A percentile compares a stretch with the other conserved stretches of the same genome.
phyloP scores from a whole-genome alignment of 2,329 filamentous ascomycete genomes.

The Pestalotiopsis sp. region DNA sequence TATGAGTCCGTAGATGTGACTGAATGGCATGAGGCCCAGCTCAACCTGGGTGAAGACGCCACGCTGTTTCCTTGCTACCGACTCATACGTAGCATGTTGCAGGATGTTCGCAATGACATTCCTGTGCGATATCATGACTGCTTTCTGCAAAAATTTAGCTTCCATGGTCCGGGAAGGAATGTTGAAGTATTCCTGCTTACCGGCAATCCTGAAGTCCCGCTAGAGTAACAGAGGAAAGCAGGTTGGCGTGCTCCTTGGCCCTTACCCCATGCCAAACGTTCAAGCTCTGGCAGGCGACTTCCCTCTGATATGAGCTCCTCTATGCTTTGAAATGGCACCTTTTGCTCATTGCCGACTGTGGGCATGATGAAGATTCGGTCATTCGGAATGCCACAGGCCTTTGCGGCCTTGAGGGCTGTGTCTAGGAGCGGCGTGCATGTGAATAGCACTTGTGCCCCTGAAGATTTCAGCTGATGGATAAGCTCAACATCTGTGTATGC shows the following conservation, averaged over 20 bases:
- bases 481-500: slow-evolving; percentile 69
- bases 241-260: slow-evolving; percentile 65
- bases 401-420: slow-evolving; percentile 63
- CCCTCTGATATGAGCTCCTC: slow-evolving; percentile 65
- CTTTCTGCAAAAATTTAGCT: slow-evolving; percentile 57
- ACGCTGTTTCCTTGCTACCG: slow-evolving; percentile 29
- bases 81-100: slow-evolving; percentile 54
- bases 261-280: slow-evolving; percentile 54
- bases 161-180: no score
- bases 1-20: slow-evolving; percentile 78
- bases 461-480: slow-evolving; percentile 67
- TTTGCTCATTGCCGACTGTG: slow-evolving; percentile 33
- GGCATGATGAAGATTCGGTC: slow-evolving; percentile 68
- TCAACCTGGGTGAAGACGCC: slow-evolving; percentile 37
- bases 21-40: slow-evolving; percentile 72
- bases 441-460: slow-evolving; percentile 67
- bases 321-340: slow-evolving; percentile 60
- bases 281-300: slow-evolving; percentile 48
- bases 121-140: slow-evolving; percentile 75
- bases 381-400: slow-evolving; percentile 61
- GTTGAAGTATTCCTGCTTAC: slow-evolving; percentile 38
- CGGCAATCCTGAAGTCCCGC: slow-evolving; percentile 72
- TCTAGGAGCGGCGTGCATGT: slow-evolving; percentile 68
- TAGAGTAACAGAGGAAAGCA: slow-evolving; percentile 74
- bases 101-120: slow-evolving; percentile 78